Evolutionary conservation across 225 moss, liverwort and hornwort genomes (phyloP), one percentile per base, ranked within the genome.

Genomic region (Pseudisothecium myosuroides): DNA sequence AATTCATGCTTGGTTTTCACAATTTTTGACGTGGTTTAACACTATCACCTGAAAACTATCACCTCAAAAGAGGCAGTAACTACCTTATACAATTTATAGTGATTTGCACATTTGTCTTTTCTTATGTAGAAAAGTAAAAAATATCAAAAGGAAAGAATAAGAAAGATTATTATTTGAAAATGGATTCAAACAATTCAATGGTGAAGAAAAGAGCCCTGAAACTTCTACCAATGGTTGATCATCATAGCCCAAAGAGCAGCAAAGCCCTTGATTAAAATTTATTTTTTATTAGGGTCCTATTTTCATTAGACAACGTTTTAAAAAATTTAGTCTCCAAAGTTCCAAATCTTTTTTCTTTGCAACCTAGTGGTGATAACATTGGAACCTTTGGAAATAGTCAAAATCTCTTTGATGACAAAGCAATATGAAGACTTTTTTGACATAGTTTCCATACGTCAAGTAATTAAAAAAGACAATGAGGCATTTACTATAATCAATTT

Each of bases 301-400:
- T 56, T 79, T 3, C 2, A 0, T 17, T 4, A 4, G 3, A 56
- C 11, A 27, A 6, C 1, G 3, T 27, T 10, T 55, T 2, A 9
- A 5, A 39, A n/a, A 17, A 0, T 26, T 56, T 5, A 56, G 1
- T 56, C 3, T n/a, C 4, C 0, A 26, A 56, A 56, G 7, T n/a
- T 2, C 4, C 2, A n/a, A n/a, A 11, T n/a, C 7, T n/a, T n/a
- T 79, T 6, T 6, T 56, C 56, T 56, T 17, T 55, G 2, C n/a
- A 2, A 10, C 1, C 1, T n/a, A n/a, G 4, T 5, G 2, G 14
- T 37, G 14, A 37, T 22, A 77, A 23, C 36, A 54, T 54, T 24
- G 1, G 4, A 36, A 2, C 23, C 15, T 4, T 77, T 54, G 0
- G 1, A 77, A 36, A 23, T 37, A 36, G 8, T 77, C 8, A 54